Evolutionary conservation across 352 stramenopile species (phyloP).

Genomic region (Phytophthora citricola): DNA sequence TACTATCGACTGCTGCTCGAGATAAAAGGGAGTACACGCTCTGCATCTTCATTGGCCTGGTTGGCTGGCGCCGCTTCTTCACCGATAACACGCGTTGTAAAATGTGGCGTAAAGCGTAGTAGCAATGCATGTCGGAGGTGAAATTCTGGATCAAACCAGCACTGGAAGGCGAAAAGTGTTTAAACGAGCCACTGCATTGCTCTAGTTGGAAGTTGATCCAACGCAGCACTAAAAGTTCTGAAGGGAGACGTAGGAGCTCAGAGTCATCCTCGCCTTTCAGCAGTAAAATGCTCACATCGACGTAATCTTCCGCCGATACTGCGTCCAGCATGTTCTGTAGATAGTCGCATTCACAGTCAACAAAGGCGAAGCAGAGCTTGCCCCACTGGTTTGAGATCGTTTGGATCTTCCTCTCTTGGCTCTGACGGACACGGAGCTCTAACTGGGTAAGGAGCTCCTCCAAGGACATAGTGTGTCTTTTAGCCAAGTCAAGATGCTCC

Average conservation of each 20-base stretch:
- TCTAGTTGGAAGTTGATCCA: conserved; percentile 78
- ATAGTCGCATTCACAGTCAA: conserved; percentile 59
- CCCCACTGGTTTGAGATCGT: conserved; percentile 74
- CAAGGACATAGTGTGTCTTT: conserved; percentile 60
- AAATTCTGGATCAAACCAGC: conserved; percentile 75
- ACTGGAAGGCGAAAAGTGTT: conserved; percentile 23
- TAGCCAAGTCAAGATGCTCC: conserved; percentile 68
- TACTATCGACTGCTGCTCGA: conserved; percentile 7
- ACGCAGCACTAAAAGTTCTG: conserved; percentile 66
- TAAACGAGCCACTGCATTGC: conserved; percentile 43
- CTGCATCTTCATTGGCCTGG: conserved; percentile 11
- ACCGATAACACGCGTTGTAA: conserved; percentile 44
- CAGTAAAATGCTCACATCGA: conserved; percentile 50
- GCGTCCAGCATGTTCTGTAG: conserved; percentile 71
- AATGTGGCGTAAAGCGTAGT: conserved; percentile 66
- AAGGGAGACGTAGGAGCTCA: conserved; percentile 55
- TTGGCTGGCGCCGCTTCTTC: conserved; percentile 11
- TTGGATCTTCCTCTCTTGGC: conserved; percentile 67
- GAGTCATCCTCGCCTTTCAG: conserved; percentile 62
- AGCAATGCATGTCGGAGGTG: conserved; percentile 65
- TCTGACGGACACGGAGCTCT: conserved; percentile 53
- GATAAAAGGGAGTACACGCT: conserved; percentile 30
- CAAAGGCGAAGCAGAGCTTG: conserved; percentile 59
- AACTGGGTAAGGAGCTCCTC: conserved; percentile 64
- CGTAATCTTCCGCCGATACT: conserved; percentile 46